Evolutionary conservation across 805 yeast genomes (phyloP), one percentile per base, ranked within the genome.

Genomic region (Candida saitoana): DNA sequence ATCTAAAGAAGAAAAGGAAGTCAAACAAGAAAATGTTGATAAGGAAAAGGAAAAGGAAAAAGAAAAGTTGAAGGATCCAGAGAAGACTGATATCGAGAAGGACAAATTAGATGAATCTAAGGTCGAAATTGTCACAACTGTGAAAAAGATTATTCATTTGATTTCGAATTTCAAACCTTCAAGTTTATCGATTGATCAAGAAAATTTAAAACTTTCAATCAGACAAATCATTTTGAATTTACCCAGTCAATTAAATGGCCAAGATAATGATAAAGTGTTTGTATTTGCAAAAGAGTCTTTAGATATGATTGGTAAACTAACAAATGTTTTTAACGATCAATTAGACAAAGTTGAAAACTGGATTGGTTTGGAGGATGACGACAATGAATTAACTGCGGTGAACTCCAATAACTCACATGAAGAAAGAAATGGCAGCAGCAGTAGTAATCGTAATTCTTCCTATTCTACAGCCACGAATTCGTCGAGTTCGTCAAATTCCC

Each of bases 271-370:
- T 17, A 80, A 83, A 48, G 86, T 88, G 1, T 65, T 93, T 18
- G 74, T 85, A 4, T 70, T 91, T 46, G 97, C 98, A 0, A 84
- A 84, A 49, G 99, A 93, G 60, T 83, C 96, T 0, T 66, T 91
- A 37, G 93, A 85, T 34, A 86, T 90, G 88, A 83, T 91, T 29
- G 75, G 82, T 32, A 84, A 85, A 43, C 82, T 91, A 15, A 88
- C 89, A 49, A 75, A 74, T 39, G 90, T 90, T 5, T 88, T 95
- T 51, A 91, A 86, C 56, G 90, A 86, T 36, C 89, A 89, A 39
- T 69, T 91, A 41, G 82, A 79, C 37, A 81, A 82, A 49, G 96
- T 96, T 1, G 97, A 93, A 59, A 68, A 73, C 18, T 91, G 97
- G 97, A 77, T 80, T 3, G 63, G 72, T 51, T 60, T 76, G 49